A percentile compares a stretch with the other conserved stretches of the same genome.
phyloP scores from a whole-genome alignment of 768 basidiomycete genomes.

The Collybia nuda region DNA sequence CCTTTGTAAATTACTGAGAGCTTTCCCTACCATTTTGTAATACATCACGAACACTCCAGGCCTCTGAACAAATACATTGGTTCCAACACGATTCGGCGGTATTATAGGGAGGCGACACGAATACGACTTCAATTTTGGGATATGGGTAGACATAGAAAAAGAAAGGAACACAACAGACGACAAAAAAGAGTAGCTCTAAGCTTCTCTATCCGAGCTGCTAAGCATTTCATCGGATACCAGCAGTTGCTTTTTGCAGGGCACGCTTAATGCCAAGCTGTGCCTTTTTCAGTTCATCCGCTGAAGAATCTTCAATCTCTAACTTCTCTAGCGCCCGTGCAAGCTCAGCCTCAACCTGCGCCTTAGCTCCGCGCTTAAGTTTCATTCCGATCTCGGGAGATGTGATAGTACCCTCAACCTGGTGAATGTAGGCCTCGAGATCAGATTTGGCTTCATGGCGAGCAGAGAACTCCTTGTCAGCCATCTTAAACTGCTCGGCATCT shows the following conservation, averaged over 20 bases:
- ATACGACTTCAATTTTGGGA: constrained; percentile 13
- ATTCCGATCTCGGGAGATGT: constrained; percentile 95
- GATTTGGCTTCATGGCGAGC: constrained; percentile 98
- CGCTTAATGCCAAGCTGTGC: constrained; percentile 95
- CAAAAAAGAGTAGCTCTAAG: constrained; percentile 18
- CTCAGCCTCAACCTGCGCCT: constrained; percentile 93
- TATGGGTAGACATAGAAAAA: constrained; percentile 7
- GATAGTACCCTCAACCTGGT: constrained; percentile 95
- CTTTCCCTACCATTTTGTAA: no score
- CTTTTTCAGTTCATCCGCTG: constrained; percentile 93
- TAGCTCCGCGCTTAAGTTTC: constrained; percentile 98
- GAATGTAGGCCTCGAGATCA: constrained; percentile 96
- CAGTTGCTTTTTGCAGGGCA: constrained; percentile 96
- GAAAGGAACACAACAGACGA: constrained; percentile 19
- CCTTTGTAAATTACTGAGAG: no score
- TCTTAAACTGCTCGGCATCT: constrained; percentile 97
- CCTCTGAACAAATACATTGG: no score
- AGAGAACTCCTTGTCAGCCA: constrained; percentile 96
- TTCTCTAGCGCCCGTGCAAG: constrained; percentile 98
- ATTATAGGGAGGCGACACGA: constrained; percentile 1
- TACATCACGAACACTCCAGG: no score
- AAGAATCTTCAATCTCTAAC: constrained; percentile 95
- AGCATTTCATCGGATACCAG: constrained; percentile 71
- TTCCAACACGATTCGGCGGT: no score
- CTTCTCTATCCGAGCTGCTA: constrained; percentile 10